phyloP scores from a whole-genome alignment of 805 yeast genomes.

The Candida argentea region DNA sequence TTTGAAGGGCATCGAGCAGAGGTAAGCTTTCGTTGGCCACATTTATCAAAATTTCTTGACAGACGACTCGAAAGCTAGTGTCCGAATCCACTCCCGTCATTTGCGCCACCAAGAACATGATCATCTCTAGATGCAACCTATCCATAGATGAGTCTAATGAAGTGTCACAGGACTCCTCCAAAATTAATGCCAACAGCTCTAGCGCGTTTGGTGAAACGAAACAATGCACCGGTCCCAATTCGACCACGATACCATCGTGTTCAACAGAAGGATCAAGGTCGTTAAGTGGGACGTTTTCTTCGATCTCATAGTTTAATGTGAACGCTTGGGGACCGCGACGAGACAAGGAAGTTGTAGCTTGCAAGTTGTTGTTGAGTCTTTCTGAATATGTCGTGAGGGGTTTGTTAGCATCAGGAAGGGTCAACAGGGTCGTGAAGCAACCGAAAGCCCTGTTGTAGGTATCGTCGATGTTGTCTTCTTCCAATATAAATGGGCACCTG shows the following conservation, averaged over 20 bases:
- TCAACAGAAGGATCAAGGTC: slow-evolving; percentile 31
- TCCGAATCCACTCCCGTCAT: slow-evolving; percentile 24
- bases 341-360: too few relatives aligned
- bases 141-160: slow-evolving; percentile 49
- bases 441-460: slow-evolving; percentile 41
- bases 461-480: slow-evolving; percentile 36
- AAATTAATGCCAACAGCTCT: slow-evolving; percentile 25
- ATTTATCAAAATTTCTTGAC: slow-evolving; percentile 34
- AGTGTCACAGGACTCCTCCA: slow-evolving; percentile 22
- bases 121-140: slow-evolving; percentile 48
- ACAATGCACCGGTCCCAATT: slow-evolving; percentile 41
- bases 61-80: slow-evolving; percentile 35
- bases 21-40: slow-evolving; percentile 18
- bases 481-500: slow-evolving; percentile 63
- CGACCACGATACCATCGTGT: slow-evolving; percentile 45
- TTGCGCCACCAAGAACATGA: slow-evolving; percentile 30
- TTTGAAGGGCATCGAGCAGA: slow-evolving; percentile 12
- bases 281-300: slow-evolving; percentile 22
- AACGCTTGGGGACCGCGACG: too few relatives aligned
- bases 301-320: slow-evolving; percentile 4
- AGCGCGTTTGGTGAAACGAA: slow-evolving; percentile 38
- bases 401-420: slow-evolving; percentile 52
- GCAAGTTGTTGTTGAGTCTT: too few relatives aligned
- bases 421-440: slow-evolving; percentile 46
- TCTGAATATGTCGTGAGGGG: slow-evolving; percentile 36